These are phyloP conservation scores for Neofusicoccum parvum DNA, from an alignment of 2,329 filamentous ascomycete genomes.

Conservation along the genomic window DNA sequence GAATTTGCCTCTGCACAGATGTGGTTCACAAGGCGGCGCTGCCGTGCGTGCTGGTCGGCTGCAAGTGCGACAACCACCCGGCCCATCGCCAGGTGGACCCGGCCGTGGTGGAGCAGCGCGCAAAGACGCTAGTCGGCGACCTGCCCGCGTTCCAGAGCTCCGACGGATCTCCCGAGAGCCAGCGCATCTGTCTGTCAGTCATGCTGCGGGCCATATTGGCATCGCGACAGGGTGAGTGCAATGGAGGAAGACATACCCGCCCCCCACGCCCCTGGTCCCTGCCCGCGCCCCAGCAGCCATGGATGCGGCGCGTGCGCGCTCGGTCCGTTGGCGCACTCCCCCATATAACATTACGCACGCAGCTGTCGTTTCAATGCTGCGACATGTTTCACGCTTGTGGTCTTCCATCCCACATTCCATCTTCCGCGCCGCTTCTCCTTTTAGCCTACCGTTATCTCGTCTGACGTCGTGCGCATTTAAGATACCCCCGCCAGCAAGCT, in stretches of 20 bases:
- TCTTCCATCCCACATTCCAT: conserved; percentile 15
- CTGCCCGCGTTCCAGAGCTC: conserved; percentile 75
- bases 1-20: conserved; percentile 53
- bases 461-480: conserved; percentile 18
- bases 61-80: conserved; percentile 82
- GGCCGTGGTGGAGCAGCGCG: conserved; percentile 65
- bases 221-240: conserved; percentile 66
- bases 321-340: conserved; percentile 16
- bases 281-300: not conserved
- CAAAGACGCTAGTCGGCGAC: conserved; percentile 62
- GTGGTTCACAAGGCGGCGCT: conserved; percentile 71
- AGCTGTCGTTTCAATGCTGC: conserved; percentile 19
- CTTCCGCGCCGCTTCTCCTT: conserved; percentile 2
- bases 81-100: conserved; percentile 72
- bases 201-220: conserved; percentile 73
- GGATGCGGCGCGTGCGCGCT: conserved; percentile 16
- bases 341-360: conserved; percentile 21
- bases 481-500: conserved; percentile 26
- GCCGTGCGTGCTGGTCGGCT: conserved; percentile 80
- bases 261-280: conserved; percentile 4
- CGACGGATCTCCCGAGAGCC: conserved; percentile 67
- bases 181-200: conserved; percentile 73
- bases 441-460: conserved; percentile 1
- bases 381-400: conserved; percentile 20
- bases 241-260: not conserved